Conservation (phyloP, 352 stramenopile genomes). For the Phytophthora sansomeana region DNA sequence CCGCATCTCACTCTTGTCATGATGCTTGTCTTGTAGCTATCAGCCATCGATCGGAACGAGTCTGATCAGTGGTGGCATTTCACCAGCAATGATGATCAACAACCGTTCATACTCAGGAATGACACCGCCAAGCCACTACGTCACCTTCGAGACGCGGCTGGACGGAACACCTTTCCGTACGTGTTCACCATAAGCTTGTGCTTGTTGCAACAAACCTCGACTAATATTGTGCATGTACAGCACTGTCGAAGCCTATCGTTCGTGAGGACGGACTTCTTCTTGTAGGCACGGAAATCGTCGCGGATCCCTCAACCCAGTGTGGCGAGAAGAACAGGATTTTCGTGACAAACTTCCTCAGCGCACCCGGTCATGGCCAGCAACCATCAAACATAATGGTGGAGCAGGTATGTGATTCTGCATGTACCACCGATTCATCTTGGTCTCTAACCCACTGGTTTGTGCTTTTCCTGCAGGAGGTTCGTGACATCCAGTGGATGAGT, state of each 20-base stretch:
- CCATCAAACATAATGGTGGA: constrained; percentile 47
- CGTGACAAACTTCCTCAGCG: constrained; percentile 55
- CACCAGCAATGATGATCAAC: constrained; percentile 26
- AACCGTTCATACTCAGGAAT: constrained; percentile 20
- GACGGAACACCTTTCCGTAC: constrained; percentile 54
- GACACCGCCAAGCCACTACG: too few species aligned
- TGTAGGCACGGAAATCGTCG: constrained; percentile 64
- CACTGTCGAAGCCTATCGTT: constrained; percentile 78
- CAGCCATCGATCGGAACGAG: constrained; percentile 10
- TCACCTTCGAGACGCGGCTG: constrained; percentile 39
- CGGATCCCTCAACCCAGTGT: constrained; percentile 2
- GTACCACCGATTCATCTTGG: neutral
- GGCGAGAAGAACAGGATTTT: constrained; percentile 66
- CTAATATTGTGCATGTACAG: constrained; percentile 40
- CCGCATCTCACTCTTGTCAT: neutral
- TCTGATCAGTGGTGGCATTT: too few species aligned
- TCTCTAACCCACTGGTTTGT: neutral
- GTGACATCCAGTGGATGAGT: constrained; percentile 76
- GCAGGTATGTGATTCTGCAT: constrained; percentile 36
- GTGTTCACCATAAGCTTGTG: neutral
- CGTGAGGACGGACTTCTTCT: constrained; percentile 78
- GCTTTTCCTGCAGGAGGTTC: constrained; percentile 60
- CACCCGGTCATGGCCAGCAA: constrained; percentile 23
- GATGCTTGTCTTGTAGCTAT: constrained; percentile 1
- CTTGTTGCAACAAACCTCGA: neutral